Base-by-base conservation (phyloP, 352 stramenopile genomes). In the Globisporangium apiculatum region DNA sequence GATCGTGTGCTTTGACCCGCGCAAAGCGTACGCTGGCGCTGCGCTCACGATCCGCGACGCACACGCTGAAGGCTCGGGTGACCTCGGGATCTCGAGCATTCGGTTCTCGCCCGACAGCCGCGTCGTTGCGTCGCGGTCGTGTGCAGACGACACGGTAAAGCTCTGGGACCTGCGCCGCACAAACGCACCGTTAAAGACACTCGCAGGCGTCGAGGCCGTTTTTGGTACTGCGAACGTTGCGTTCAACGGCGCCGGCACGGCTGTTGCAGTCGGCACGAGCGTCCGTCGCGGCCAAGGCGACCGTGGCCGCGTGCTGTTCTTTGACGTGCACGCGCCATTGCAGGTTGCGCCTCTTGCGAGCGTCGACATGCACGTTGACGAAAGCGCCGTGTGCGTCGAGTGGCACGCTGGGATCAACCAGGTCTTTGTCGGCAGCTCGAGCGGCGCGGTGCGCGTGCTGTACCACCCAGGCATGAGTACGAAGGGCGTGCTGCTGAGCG, bases 321-420 rank as follows among this genome's bases (percentile, higher is more conserved):
- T 90, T 7, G 85, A 94, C 62, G 81, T 93, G 2, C 72, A 88
- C 51, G 88, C 79, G 10, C 72, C 83, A 17, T 61, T 55, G 5
- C 53, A 86, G 0, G 51, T 80, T 7, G 58, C 71, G 1, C 82
- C 85, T 45, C 66, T 95, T 14, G 71, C 73, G 42, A 70, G 61
- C 36, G 70, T 93, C 41, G 68, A 83, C 37, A 91, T 95, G 85
- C 65, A 86, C 14, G 58, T 74, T 53, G 82, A 95, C 52, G 83
- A 95, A 55, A 95, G 83, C 60, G 85, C 80, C 1, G 65, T 95
- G 18, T 89, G 79, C 24, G 85, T 95, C 41, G 79, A 91, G 61
- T 95, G 85, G 85, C 85, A 95, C 45, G 62, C 82, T 35, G 76
- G 75, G 2, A 91, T 95, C 67, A 89, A 92, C 57, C 83, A 95